phyloP scores from a whole-genome alignment of 805 yeast species.

The Zygoascus flipseniorum region DNA sequence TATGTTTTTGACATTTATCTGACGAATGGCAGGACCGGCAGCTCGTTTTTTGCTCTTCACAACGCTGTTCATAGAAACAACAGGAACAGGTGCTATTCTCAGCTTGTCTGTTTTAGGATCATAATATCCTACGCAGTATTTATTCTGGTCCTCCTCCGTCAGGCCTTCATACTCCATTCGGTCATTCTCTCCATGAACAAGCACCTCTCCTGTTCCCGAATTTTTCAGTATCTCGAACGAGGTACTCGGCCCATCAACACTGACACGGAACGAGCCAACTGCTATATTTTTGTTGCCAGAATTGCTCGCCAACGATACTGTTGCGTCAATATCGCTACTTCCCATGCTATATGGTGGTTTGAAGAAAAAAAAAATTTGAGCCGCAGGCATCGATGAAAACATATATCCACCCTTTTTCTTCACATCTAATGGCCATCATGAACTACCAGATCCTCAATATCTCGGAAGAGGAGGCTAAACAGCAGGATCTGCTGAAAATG shows the following conservation, averaged over 20 bases:
- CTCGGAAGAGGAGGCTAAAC: neutral
- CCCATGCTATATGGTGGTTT: neutral
- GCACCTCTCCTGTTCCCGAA: slow-evolving; percentile 29
- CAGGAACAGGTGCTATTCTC: slow-evolving; percentile 56
- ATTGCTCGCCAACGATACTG: neutral
- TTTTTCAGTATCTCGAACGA: slow-evolving; percentile 36
- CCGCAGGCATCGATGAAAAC: slow-evolving; percentile 3
- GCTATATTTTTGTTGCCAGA: slow-evolving; percentile 23
- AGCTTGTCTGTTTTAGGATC: slow-evolving; percentile 59
- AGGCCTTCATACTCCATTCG: slow-evolving; percentile 65
- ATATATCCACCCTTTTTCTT: neutral
- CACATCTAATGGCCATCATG: neutral
- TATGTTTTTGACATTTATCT: slow-evolving; percentile 39
- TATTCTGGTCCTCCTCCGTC: slow-evolving; percentile 24
- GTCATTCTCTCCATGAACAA: slow-evolving; percentile 72
- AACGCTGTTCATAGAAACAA: slow-evolving; percentile 53
- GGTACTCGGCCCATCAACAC: slow-evolving; percentile 49
- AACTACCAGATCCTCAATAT: slow-evolving; percentile 1
- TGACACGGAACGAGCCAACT: slow-evolving; percentile 76
- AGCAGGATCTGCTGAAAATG: slow-evolving; percentile 34
- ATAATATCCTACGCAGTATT: slow-evolving; percentile 67
- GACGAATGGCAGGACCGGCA: slow-evolving; percentile 58
- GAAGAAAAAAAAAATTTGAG: slow-evolving; percentile 2
- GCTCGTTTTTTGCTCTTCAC: slow-evolving; percentile 50
- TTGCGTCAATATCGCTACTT: neutral